Conservation (phyloP, 1,139 yeast genomes). For the Meyerozyma smithsonii region DNA sequence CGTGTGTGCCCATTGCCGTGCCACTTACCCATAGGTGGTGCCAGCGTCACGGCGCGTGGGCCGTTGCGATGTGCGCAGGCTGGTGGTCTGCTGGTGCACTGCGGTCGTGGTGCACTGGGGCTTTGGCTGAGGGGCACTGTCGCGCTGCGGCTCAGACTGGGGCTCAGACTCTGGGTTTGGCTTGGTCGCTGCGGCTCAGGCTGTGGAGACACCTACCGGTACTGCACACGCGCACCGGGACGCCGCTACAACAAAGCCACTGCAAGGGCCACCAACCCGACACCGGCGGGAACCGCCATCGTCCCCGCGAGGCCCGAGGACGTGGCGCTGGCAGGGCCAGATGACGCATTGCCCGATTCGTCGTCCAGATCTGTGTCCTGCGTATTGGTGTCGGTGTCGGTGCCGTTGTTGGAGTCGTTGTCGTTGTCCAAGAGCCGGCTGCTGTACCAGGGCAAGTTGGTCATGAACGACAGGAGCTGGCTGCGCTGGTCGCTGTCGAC, state of each 20-base stretch:
- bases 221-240: too few species aligned
- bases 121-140: not conserved
- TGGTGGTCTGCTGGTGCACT: too few species aligned
- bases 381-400: too few species aligned
- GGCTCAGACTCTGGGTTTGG: too few species aligned
- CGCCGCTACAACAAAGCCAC: conserved; percentile 1
- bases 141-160: too few species aligned
- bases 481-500: conserved; percentile 17
- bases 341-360: not conserved
- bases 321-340: conserved; percentile 1
- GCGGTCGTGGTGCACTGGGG: conserved; percentile 1
- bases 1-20: not conserved
- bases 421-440: conserved; percentile 10
- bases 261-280: not conserved
- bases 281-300: not conserved
- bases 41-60: not conserved
- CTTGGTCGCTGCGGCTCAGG: too few species aligned
- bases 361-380: too few species aligned
- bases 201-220: too few species aligned
- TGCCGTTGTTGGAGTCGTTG: not conserved
- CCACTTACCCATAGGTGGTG: not conserved
- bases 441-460: conserved; percentile 41
- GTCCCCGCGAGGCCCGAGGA: too few species aligned
- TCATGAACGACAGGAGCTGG: conserved; percentile 26
- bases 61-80: too few species aligned